Evolutionary conservation across 305 asterid genomes (phyloP).

Genomic region (Solanum chacoense): DNA sequence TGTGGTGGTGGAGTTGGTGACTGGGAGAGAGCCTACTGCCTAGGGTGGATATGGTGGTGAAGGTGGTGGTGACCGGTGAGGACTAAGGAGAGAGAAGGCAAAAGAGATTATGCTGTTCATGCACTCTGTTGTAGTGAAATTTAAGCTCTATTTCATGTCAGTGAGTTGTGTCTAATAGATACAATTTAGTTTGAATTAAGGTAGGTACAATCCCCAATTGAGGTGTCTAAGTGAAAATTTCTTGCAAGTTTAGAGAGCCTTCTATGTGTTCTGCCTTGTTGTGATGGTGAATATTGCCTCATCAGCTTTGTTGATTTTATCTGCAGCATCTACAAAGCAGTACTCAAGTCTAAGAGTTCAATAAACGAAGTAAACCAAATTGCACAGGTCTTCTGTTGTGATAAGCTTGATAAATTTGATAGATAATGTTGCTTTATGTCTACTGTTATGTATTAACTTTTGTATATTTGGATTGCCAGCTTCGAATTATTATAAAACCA

Average conservation of each 20-base stretch:
- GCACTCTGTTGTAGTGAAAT: background rate
- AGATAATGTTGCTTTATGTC: slow-evolving; percentile 6
- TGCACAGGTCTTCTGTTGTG: slow-evolving; percentile 54
- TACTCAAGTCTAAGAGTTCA: slow-evolving; percentile 61
- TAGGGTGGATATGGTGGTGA: background rate
- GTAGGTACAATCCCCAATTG: background rate
- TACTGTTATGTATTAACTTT: slow-evolving; percentile 13
- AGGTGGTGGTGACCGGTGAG: background rate
- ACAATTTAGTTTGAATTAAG: background rate
- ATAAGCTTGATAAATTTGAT: slow-evolving; percentile 11
- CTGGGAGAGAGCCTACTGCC: background rate
- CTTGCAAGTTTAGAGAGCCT: background rate
- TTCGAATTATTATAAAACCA: slow-evolving; percentile 76
- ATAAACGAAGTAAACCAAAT: slow-evolving; percentile 85
- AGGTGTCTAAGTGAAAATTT: background rate
- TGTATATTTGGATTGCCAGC: slow-evolving; percentile 38
- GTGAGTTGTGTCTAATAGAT: background rate
- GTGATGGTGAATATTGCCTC: background rate
- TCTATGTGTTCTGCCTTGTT: background rate
- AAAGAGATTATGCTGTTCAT: background rate
- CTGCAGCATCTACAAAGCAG: slow-evolving; percentile 75
- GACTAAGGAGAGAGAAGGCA: background rate
- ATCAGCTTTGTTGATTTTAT: slow-evolving; percentile 3
- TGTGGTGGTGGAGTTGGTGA: background rate
- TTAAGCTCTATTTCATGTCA: background rate